Percentiles rank a stretch among this genome's conserved stretches.
Conservation (phyloP, 1,284 basidiomycete species). For the Marasmius fiardii region DNA sequence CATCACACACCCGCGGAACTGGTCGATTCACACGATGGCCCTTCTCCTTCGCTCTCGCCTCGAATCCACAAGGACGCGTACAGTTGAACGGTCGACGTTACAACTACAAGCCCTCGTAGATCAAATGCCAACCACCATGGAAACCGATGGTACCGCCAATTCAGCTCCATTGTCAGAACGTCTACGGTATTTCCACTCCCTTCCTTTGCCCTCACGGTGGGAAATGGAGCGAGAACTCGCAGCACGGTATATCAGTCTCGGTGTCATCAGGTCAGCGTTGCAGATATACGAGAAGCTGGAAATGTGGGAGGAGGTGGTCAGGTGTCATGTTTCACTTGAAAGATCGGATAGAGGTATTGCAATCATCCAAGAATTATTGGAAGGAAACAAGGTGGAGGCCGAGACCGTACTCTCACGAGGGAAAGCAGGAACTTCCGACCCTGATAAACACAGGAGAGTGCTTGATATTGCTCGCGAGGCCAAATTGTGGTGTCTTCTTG, state of each 20-base stretch:
- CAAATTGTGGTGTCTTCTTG: conserved; percentile 94
- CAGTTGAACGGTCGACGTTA: conserved; percentile 84
- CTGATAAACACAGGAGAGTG: conserved; percentile 33
- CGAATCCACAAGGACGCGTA: conserved; percentile 82
- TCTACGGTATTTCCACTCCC: conserved; percentile 73
- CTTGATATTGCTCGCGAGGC: conserved; percentile 77
- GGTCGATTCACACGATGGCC: conserved; percentile 94
- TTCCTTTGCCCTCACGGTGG: conserved; percentile 86
- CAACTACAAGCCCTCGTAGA: conserved; percentile 93
- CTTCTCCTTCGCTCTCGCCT: conserved; percentile 87
- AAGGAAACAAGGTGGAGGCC: conserved; percentile 78
- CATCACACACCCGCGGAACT: conserved; percentile 84
- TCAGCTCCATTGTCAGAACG: conserved; percentile 54
- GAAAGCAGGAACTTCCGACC: conserved; percentile 40
- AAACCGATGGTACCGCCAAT: conserved; percentile 48
- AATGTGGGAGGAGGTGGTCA: conserved; percentile 96
- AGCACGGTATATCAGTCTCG: conserved; percentile 74
- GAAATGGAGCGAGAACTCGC: conserved; percentile 90
- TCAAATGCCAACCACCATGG: conserved; percentile 80
- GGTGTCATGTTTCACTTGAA: conserved; percentile 82
- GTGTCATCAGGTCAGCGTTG: conserved; percentile 83
- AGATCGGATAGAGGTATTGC: conserved; percentile 70
- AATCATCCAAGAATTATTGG: conserved; percentile 81
- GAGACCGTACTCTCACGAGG: conserved; percentile 68
- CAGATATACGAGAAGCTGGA: conserved; percentile 91